Evolutionary conservation across 2,329 filamentous ascomycete genomes (phyloP).

Genomic region (Chrysoporthe puriensis): DNA sequence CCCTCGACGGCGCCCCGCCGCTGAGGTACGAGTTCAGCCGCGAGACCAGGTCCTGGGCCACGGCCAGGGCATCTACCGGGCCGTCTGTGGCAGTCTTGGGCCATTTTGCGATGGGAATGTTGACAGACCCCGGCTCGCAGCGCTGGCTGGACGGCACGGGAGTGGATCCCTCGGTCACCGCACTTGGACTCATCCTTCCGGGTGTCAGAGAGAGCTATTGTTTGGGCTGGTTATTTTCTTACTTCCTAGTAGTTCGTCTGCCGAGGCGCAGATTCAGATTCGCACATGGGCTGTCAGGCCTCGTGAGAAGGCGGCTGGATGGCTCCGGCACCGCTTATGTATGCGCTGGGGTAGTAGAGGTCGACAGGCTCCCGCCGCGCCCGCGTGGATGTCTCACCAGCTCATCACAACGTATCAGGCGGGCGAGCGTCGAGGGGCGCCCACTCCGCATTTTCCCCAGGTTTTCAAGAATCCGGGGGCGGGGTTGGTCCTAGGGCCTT

Average conservation of each 20-base stretch:
- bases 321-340: neutral
- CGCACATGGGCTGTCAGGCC: neutral
- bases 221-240: neutral
- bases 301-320: neutral
- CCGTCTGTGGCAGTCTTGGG: slow-evolving; percentile 38
- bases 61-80: slow-evolving; percentile 40
- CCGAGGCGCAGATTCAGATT: neutral
- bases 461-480: slow-evolving; percentile 2
- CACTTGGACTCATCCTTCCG: slow-evolving; percentile 23
- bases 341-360: neutral
- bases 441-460: slow-evolving; percentile 6
- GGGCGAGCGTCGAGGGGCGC: neutral
- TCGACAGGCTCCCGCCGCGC: neutral
- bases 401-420: neutral
- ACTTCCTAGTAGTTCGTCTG: too few relatives aligned
- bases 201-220: neutral
- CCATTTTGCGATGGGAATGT: slow-evolving; percentile 52
- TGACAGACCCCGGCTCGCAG: slow-evolving; percentile 55
- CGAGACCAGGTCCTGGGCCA: slow-evolving; percentile 44
- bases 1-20: slow-evolving; percentile 36
- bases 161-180: neutral
- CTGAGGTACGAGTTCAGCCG: slow-evolving; percentile 47
- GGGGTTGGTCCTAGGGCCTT: neutral
- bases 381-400: neutral
- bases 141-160: slow-evolving; percentile 23